Percentiles rank a stretch among this genome's conserved stretches.
Evolutionary conservation across 169 alveolate species (phyloP).

Genomic region (Plasmodium vinckei): DNA sequence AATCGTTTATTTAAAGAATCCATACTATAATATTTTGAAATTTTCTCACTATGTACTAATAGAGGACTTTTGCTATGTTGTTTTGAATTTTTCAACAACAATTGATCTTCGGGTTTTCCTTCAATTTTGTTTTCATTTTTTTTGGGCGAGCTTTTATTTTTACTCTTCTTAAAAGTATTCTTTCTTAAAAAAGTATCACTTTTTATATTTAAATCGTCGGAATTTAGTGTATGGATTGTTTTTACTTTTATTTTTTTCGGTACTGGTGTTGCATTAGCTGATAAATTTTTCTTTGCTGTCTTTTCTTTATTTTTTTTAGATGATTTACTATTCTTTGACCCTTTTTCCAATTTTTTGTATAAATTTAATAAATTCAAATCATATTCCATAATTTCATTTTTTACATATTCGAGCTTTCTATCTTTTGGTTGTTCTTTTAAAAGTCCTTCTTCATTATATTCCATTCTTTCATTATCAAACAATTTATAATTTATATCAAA

Average conservation of each 20-base stretch:
- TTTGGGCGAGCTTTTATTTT: constrained; percentile 16
- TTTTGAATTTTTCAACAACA: constrained; percentile 5
- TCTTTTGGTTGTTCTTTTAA: constrained; percentile 17
- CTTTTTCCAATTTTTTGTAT: constrained; percentile 56
- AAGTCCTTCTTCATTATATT: neutral
- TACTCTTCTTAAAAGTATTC: constrained; percentile 1
- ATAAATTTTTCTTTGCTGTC: constrained; percentile 5
- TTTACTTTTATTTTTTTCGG: constrained; percentile 11
- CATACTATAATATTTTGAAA: constrained; percentile 31
- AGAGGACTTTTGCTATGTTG: constrained; percentile 15
- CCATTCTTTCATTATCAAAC: neutral
- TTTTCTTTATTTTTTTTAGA: neutral
- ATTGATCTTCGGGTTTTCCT: constrained; percentile 2
- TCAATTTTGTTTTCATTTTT: constrained; percentile 6
- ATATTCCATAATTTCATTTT: constrained; percentile 45
- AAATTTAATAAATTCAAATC: constrained; percentile 44
- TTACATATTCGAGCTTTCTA: constrained; percentile 26
- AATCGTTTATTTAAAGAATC: constrained; percentile 33
- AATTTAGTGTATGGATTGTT: constrained; percentile 17
- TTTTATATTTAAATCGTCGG: constrained; percentile 43
- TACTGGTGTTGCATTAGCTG: neutral
- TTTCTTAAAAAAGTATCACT: constrained; percentile 25
- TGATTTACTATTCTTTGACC: constrained; percentile 23
- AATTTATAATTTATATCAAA: neutral
- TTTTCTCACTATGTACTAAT: constrained; percentile 22